phyloP scores from a whole-genome alignment of 495 filamentous ascomycete species.

The Annulohypoxylon bovei region DNA sequence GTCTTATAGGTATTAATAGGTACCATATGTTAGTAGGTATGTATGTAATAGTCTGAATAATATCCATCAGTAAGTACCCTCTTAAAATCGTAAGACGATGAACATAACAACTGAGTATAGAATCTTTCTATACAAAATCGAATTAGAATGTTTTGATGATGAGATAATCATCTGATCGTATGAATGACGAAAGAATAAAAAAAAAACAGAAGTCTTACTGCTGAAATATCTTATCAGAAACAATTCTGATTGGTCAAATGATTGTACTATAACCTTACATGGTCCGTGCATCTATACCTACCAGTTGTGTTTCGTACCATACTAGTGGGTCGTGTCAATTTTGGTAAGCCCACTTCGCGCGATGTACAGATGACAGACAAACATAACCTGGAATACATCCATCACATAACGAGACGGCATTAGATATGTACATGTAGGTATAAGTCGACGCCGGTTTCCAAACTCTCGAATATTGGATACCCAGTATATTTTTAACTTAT shows the following conservation, averaged over 20 bases:
- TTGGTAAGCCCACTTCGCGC: conserved; percentile 10
- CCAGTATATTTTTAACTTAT: background rate
- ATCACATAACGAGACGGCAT: background rate
- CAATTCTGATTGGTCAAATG: conserved; percentile 11
- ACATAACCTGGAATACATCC: conserved; percentile 3
- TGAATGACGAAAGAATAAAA: conserved; percentile 21
- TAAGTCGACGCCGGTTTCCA: background rate
- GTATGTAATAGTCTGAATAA: conserved; percentile 3
- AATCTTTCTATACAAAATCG: conserved; percentile 13
- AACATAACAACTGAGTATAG: background rate
- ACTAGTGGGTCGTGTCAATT: background rate
- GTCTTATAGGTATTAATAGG: no score
- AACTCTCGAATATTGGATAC: background rate
- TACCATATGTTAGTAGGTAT: background rate
- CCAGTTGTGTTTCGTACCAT: background rate
- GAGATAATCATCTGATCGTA: conserved; percentile 35
- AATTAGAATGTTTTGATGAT: conserved; percentile 15
- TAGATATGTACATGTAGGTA: background rate
- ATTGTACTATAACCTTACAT: background rate
- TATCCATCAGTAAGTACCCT: conserved; percentile 11
- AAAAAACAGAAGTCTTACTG: background rate
- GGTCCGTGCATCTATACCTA: background rate
- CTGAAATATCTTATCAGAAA: conserved; percentile 27
- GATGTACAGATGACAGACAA: conserved; percentile 6
- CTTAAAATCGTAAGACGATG: conserved; percentile 4